phyloP scores from a whole-genome alignment of 2,329 filamentous ascomycete genomes.

The Ambrosiella xylebori region DNA sequence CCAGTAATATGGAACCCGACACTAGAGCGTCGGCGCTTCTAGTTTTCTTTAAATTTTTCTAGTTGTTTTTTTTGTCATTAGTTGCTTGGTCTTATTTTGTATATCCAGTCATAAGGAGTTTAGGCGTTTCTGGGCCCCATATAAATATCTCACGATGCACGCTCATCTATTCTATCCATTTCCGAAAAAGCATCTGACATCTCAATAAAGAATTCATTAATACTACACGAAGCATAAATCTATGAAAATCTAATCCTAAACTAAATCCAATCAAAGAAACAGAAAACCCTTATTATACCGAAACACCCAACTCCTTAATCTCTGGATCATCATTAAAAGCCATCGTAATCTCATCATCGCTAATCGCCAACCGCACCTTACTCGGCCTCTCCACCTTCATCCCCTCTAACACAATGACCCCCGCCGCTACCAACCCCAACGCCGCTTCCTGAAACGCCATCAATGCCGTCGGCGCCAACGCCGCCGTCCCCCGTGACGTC shows the following conservation, averaged over 20 bases:
- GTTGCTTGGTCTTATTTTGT: neutral
- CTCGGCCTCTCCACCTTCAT: slow-evolving; percentile 70
- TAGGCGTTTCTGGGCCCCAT: neutral
- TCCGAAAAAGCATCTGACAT: neutral
- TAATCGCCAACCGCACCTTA: slow-evolving; percentile 69
- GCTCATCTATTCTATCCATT: no score
- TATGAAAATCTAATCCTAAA: slow-evolving; percentile 14
- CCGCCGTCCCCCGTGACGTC: slow-evolving; percentile 7
- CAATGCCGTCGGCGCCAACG: slow-evolving; percentile 8
- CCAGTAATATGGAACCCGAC: slow-evolving; percentile 85
- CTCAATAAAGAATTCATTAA: no score
- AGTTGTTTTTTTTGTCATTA: neutral
- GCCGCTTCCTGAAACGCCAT: slow-evolving; percentile 41
- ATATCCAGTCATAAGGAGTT: neutral
- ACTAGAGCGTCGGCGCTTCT: slow-evolving; percentile 10
- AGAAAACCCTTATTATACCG: slow-evolving; percentile 16
- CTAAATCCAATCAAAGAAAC: no score
- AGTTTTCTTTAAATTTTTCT: neutral
- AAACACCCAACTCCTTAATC: slow-evolving; percentile 60
- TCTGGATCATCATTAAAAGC: slow-evolving; percentile 80
- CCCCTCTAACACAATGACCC: slow-evolving; percentile 70
- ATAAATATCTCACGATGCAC: neutral
- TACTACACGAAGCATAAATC: no score
- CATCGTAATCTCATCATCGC: slow-evolving; percentile 77
- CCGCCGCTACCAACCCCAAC: slow-evolving; percentile 69